Conservation (phyloP, 768 basidiomycete genomes). For the Coprinopsis strossmayeri region DNA sequence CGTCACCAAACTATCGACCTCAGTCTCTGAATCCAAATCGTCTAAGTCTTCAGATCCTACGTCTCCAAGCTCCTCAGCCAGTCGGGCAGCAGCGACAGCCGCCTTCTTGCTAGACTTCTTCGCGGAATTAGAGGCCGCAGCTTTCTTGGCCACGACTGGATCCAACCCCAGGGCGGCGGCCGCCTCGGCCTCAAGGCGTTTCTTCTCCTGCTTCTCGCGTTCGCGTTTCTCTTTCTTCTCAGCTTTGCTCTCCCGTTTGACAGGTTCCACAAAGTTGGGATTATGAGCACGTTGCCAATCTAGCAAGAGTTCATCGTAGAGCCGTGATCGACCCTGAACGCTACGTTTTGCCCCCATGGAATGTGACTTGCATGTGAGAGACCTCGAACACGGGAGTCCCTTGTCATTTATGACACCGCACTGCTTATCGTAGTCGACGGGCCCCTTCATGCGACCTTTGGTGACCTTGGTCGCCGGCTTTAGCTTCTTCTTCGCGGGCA, state of each 20-base stretch:
- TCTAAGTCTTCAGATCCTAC: conserved; percentile 67
- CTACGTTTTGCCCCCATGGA: conserved; percentile 95
- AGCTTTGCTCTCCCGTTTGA: conserved; percentile 79
- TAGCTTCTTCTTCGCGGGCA: conserved; percentile 72
- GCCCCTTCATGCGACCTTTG: conserved; percentile 77
- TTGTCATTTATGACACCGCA: conserved; percentile 99
- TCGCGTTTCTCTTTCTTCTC: conserved; percentile 85
- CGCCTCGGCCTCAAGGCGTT: conserved; percentile 61
- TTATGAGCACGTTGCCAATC: conserved; percentile 90
- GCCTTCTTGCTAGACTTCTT: conserved; percentile 68
- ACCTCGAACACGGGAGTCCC: conserved; percentile 84
- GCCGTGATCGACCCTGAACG: conserved; percentile 77
- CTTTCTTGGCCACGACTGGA: conserved; percentile 35
- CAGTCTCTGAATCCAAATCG: conserved; percentile 79
- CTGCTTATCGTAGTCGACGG: conserved; percentile 85
- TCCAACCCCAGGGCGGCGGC: conserved; percentile 56
- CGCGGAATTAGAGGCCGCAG: conserved; percentile 17
- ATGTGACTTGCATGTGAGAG: conserved; percentile 96
- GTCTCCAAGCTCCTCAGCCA: conserved; percentile 45
- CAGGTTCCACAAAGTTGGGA: conserved; percentile 83
- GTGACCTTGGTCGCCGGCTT: conserved; percentile 65
- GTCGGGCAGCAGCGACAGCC: conserved; percentile 41
- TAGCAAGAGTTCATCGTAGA: conserved; percentile 80
- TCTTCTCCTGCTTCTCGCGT: conserved; percentile 78
- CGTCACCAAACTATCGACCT: conserved; percentile 67